phyloP scores from a whole-genome alignment of 208 protist genomes.

The Kentomonas sorsogonicus region DNA sequence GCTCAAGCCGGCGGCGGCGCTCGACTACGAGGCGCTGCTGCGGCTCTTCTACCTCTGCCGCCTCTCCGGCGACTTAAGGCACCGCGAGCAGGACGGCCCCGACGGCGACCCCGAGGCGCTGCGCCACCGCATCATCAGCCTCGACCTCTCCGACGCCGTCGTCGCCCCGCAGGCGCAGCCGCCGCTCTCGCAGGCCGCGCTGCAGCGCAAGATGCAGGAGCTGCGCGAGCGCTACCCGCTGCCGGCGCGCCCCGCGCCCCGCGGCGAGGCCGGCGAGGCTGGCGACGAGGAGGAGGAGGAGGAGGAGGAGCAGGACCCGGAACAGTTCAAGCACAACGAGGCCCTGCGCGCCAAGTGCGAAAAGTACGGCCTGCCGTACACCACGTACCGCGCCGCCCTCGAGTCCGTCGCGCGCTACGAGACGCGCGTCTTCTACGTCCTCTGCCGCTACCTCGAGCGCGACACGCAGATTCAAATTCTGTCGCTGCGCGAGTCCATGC shows the following conservation, averaged over 20 bases:
- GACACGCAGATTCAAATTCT: constrained; percentile 2
- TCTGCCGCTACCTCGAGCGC: constrained; percentile 44
- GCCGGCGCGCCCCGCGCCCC: constrained; percentile 15
- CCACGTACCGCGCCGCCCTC: constrained; percentile 45
- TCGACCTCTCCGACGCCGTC: constrained; percentile 38
- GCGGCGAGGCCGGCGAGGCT: constrained; percentile 18
- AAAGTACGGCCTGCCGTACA: constrained; percentile 48
- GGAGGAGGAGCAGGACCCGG: constrained; percentile 22
- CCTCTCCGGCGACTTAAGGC: constrained; percentile 13
- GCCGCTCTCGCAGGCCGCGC: constrained; percentile 25
- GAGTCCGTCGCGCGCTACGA: constrained; percentile 51
- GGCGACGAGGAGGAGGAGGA: constrained; percentile 28
- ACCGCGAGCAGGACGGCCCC: too few relatives aligned
- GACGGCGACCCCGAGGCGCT: too few relatives aligned
- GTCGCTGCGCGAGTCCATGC: too few relatives aligned
- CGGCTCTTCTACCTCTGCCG: constrained; percentile 39
- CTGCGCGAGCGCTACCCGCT: constrained; percentile 60
- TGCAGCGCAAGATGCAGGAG: constrained; percentile 42
- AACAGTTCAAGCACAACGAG: constrained; percentile 46
- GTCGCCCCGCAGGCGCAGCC: constrained; percentile 26
- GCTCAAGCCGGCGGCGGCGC: constrained; percentile 38
- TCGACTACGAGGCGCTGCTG: constrained; percentile 60
- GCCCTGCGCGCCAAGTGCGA: constrained; percentile 52
- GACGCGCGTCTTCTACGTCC: constrained; percentile 51
- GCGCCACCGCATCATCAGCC: constrained; percentile 20